A percentile compares a stretch with the other conserved stretches of the same genome.
These are phyloP conservation scores for Cucumis sativus DNA, from an alignment of 306 rosid species.

Conservation along the genomic window Cucumber_9930_V3 NC_026658.2:1918001-1918500, in stretches of 20 bases:
- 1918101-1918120: neutral
- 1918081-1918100: neutral
- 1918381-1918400: neutral
- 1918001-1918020: neutral
- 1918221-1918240: neutral
- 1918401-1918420: neutral
- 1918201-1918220: neutral
- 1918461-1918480: conserved; percentile 8
- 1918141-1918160: neutral
- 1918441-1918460: neutral
- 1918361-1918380: neutral
- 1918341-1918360: neutral
- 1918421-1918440: neutral
- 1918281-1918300: neutral
- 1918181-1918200: neutral
- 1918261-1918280: neutral
- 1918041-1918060: neutral
- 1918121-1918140: neutral
- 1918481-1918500: conserved; percentile 72
- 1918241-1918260: neutral
- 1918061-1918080: neutral
- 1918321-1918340: neutral
- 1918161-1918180: neutral
- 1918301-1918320: neutral
- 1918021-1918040: neutral